Percentiles rank a stretch among this genome's conserved stretches.
Conservation (phyloP, 2,329 filamentous ascomycete species). For the Fusarium liriodendri region DNA sequence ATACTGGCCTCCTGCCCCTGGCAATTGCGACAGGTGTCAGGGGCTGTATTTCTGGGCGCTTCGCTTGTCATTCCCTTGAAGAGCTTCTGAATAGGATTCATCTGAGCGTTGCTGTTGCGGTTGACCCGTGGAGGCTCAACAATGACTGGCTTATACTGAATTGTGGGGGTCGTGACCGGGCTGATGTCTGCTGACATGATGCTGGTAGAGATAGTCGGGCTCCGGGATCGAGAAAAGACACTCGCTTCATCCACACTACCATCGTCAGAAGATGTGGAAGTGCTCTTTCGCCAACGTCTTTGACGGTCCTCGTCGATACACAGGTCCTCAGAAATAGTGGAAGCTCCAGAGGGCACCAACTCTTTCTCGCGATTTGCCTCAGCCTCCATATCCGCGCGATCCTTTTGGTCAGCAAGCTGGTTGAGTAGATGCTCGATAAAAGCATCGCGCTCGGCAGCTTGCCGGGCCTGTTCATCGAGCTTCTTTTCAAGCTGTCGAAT, state of each 20-base stretch:
- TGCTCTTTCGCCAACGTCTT: conserved; percentile 56
- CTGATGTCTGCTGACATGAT: conserved; percentile 47
- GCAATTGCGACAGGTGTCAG: conserved; percentile 64
- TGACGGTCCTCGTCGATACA: conserved; percentile 63
- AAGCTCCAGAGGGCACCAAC: conserved; percentile 50
- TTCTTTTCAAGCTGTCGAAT: conserved; percentile 67
- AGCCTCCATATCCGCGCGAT: conserved; percentile 51
- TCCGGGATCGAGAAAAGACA: conserved; percentile 70
- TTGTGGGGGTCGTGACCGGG: conserved; percentile 29
- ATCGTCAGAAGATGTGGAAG: conserved; percentile 63
- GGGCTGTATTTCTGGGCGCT: conserved; percentile 33
- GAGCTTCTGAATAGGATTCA: conserved; percentile 55
- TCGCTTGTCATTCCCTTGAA: conserved; percentile 57
- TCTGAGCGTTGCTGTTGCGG: conserved; percentile 43
- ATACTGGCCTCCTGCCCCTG: conserved; percentile 67
- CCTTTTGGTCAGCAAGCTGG: conserved; percentile 65
- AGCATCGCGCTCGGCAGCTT: conserved; percentile 64
- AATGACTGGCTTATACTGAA: conserved; percentile 39
- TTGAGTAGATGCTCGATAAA: conserved; percentile 61
- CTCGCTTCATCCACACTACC: conserved; percentile 62
- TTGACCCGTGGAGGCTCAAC: conserved; percentile 47
- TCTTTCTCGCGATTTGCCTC: conserved; percentile 45
- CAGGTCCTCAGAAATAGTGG: conserved; percentile 64
- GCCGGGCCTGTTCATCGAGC: conserved; percentile 68
- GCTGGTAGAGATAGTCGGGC: conserved; percentile 62